Evolutionary conservation across 228 moss, liverwort and hornwort genomes (phyloP), one percentile per base, ranked within the genome.

Genomic region (Sphagnum magellanicum): DNA sequence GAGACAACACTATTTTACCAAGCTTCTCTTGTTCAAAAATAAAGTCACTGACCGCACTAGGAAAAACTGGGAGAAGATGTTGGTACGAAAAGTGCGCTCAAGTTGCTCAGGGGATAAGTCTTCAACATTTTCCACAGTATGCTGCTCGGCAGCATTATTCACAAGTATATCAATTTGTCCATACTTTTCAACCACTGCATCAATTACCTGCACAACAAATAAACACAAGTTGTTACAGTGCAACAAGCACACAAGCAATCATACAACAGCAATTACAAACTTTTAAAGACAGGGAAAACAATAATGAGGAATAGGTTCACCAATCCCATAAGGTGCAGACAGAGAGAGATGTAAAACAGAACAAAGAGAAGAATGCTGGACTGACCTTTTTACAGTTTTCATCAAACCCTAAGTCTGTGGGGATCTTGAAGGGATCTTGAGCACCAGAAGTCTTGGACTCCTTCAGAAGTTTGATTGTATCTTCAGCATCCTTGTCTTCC

Each of bases 101-200:
- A 95, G 13, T 70, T 92, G 95, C 74, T 80, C 75, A 4, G 95
- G 90, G 11, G 48, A 47, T 53, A 92, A 85, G 16, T 95, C 92
- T 60, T 92, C 92, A n/a, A 95, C 84, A 61, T 92, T 92, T 55
- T 82, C 52, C 0, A 78, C 65, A 0, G 76, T 72, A 64, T 90
- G 81, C 74, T 95, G 92, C 78, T 90, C 89, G 75, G 78, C 95
- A n/a, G 90, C 90, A 71, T 92, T 95, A 58, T 95, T 95, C 0
- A 95, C 82, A 60, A 95, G 52, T 15, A 92, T 82, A 49, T 92
- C 92, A 50, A 92, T 89, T 3, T 86, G 81, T 10, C 90, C 95
- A 63, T 88, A 95, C 59, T 87, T 81, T 16, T 74, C 50, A 58
- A 95, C 79, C 53, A 87, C 90, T 70, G 88, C 75, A 16, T 87